phyloP scores from a whole-genome alignment of 2,329 filamentous ascomycete species.

The Sarocladium strictum region DNA sequence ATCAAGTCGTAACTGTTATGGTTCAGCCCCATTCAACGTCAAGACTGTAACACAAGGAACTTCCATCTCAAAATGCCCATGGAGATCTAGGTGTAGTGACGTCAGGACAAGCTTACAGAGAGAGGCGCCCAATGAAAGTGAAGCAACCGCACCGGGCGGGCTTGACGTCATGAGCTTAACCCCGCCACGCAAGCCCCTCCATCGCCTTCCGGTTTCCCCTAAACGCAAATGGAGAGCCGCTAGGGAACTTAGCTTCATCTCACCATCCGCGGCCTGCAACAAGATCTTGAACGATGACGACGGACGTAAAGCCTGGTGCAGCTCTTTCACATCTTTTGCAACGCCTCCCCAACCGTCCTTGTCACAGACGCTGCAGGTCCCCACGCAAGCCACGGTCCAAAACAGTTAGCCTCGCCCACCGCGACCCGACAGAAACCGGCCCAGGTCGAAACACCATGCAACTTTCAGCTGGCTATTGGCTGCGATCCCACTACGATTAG shows the following conservation, averaged over 20 bases:
- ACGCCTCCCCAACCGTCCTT: not conserved
- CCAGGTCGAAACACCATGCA: not conserved
- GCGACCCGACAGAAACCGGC: not conserved
- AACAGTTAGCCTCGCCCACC: not conserved
- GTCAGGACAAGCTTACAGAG: not conserved
- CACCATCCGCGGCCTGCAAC: not conserved
- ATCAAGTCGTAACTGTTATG: not conserved
- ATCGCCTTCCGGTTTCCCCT: not conserved
- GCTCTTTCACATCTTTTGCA: not conserved
- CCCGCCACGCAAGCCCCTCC: not conserved
- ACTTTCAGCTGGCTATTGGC: not conserved
- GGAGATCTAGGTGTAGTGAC: not conserved
- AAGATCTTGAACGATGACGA: not conserved
- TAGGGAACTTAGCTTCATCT: no score
- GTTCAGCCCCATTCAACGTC: no score
- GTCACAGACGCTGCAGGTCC: not conserved
- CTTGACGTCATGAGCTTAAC: conserved; percentile 1
- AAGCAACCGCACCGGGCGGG: not conserved
- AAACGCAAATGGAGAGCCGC: not conserved
- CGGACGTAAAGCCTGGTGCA: not conserved
- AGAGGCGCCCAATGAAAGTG: not conserved
- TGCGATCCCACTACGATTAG: not conserved
- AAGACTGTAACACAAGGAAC: not conserved
- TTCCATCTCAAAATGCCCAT: not conserved
- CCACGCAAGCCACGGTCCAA: not conserved